Percentiles rank a stretch among this genome's conserved stretches.
Conservation (phyloP, 2,329 filamentous ascomycete species). For the Malbranchea zuffiana region DNA sequence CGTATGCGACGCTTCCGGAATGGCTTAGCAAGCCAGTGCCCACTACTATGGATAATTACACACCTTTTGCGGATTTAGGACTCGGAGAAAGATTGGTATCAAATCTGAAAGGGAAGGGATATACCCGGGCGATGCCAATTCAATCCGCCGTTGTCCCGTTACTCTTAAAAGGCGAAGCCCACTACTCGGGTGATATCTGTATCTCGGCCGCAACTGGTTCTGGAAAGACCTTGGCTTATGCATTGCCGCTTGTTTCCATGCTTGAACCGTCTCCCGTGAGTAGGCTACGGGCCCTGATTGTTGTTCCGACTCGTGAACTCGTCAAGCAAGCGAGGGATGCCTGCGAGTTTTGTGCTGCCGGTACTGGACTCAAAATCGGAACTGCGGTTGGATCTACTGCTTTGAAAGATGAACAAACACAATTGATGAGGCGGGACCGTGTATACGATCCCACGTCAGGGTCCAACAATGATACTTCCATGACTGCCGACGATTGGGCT, state of each 20-base stretch:
- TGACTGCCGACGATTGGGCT: slow-evolving; percentile 38
- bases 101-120: slow-evolving; percentile 56
- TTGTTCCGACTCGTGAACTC: slow-evolving; percentile 83
- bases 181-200: slow-evolving; percentile 64
- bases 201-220: slow-evolving; percentile 91
- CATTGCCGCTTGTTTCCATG: slow-evolving; percentile 71
- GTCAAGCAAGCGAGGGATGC: slow-evolving; percentile 75
- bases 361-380: slow-evolving; percentile 65
- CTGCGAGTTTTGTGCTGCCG: slow-evolving; percentile 61
- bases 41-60: slow-evolving; percentile 49
- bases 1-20: slow-evolving; percentile 65
- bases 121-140: slow-evolving; percentile 62
- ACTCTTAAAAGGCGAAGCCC: slow-evolving; percentile 54
- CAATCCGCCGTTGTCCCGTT: slow-evolving; percentile 72
- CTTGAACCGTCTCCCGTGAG: slow-evolving; percentile 56
- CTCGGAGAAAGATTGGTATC: slow-evolving; percentile 51
- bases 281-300: slow-evolving; percentile 64
- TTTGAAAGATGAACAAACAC: slow-evolving; percentile 53
- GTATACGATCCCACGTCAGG: slow-evolving; percentile 51
- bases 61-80: slow-evolving; percentile 54
- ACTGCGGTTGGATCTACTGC: slow-evolving; percentile 73
- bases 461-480: slow-evolving; percentile 33
- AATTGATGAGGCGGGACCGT: slow-evolving; percentile 53
- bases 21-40: slow-evolving; percentile 73
- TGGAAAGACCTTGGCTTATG: slow-evolving; percentile 87